These are phyloP conservation scores for Tulasnella sp. DNA, from an alignment of 768 basidiomycete species.

Conservation along the genomic window DNA sequence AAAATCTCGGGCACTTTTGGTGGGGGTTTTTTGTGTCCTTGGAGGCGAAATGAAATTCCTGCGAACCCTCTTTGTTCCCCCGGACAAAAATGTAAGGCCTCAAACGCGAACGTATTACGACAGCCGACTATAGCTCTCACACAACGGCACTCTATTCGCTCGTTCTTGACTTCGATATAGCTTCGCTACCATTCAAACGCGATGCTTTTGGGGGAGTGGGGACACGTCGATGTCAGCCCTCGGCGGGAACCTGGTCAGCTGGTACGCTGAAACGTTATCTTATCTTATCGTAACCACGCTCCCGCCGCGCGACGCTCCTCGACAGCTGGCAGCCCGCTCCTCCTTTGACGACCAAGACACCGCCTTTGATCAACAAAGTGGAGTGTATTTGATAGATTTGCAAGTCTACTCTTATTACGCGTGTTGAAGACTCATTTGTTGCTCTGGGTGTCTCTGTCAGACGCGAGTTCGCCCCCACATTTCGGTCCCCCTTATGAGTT, in stretches of 20 bases:
- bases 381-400: background rate
- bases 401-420: constrained; percentile 2
- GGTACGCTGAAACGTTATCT: background rate
- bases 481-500: background rate
- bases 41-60: background rate
- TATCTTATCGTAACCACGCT: constrained; percentile 2
- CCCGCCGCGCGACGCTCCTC: background rate
- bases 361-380: background rate
- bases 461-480: background rate
- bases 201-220: constrained; percentile 1
- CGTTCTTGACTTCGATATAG: background rate
- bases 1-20: background rate
- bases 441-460: background rate
- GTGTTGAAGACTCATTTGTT: background rate
- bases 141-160: background rate
- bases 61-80: background rate
- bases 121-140: background rate
- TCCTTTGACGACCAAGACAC: background rate
- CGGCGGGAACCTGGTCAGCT: background rate
- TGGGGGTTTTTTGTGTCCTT: background rate
- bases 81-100: background rate
- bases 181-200: background rate
- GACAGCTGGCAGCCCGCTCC: background rate
- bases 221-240: background rate
- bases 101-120: background rate